Base-by-base conservation (phyloP, 371 early-diverging fungal species). In the Mycotypha africana region DNA sequence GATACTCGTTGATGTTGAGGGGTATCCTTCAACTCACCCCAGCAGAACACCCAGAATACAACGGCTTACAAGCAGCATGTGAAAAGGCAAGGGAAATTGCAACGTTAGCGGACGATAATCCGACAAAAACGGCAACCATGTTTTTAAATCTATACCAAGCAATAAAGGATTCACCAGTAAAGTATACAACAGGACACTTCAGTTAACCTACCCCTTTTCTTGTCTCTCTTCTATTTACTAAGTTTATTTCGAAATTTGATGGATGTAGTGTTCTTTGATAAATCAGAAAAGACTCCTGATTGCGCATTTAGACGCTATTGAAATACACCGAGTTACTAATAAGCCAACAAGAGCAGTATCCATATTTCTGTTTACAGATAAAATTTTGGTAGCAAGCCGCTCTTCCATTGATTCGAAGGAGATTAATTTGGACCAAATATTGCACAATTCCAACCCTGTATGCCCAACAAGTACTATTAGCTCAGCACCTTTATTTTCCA, bases 1-100 rank as follows among this genome's bases (percentile, higher is more conserved):
- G 75, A 12, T 74, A 74, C 36, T 53, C 65, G 2, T 55, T 74
- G 69, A 58, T 74, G 65, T n/a, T 74, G 4, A 57, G 62, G 60
- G 70, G 67, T 47, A 56, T 42, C 4, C 35, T 73, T 3, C 47
- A 54, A n/a, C 38, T 53, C 16, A 73, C 73, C 11, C 53, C 67
- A 2, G 38, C 49, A 38, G 51, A 55, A 9, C 67, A 66, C 51
- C 51, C 47, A 14, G 73, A 73, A 26, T 64, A 54, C 34, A 38
- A 21, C 1, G 62, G 61, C 12, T 46, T 73, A 28, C 57, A 45
- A 11, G 32, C 23, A 23, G 73, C 73, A 7, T 62, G 51, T 35
- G 46, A 49, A 23, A 69, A 66, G 33, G 53, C 62, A 2, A 51
- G 41, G 2, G 55, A 54, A 25, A 73, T 73, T 21, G 73, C 73